phyloP scores from a whole-genome alignment of 1,284 basidiomycete genomes.

The Rhizoctonia solani region DNA sequence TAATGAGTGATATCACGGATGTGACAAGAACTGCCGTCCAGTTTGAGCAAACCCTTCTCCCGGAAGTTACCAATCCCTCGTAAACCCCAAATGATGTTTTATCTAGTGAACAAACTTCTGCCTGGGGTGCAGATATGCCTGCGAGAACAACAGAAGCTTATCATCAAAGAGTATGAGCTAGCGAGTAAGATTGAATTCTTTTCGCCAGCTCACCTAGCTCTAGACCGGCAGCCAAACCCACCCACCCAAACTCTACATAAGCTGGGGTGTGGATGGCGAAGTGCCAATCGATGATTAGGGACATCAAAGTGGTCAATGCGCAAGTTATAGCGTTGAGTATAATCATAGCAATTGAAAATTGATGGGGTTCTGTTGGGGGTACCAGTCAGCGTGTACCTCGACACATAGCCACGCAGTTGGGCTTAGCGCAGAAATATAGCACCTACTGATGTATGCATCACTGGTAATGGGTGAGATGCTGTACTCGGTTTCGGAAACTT shows the following conservation, averaged over 20 bases:
- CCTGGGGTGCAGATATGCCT: not conserved
- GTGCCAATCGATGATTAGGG: conserved; percentile 19
- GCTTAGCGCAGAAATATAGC: not conserved
- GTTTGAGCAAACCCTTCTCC: not conserved
- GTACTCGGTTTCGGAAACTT: not conserved
- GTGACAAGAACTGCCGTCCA: conserved; percentile 5
- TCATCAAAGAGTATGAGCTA: not conserved
- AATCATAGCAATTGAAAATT: not conserved
- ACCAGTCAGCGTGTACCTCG: not conserved
- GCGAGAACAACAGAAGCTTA: not conserved
- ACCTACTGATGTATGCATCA: conserved; percentile 1
- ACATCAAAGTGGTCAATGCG: not conserved
- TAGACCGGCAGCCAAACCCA: not conserved
- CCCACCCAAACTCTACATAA: conserved; percentile 4
- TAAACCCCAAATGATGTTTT: not conserved
- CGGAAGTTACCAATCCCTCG: not conserved
- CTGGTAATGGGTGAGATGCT: not conserved
- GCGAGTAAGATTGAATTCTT: not conserved
- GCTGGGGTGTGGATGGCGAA: conserved; percentile 2
- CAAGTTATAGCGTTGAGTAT: not conserved
- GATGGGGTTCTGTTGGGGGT: not conserved
- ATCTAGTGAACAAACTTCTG: not conserved
- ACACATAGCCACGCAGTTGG: too few relatives aligned
- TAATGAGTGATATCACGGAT: not conserved
- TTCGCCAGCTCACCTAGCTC: conserved; percentile 1